Evolutionary conservation across 805 yeast species (phyloP), one percentile per base, ranked within the genome.

Genomic region (Cyberlindnera mrakii): DNA sequence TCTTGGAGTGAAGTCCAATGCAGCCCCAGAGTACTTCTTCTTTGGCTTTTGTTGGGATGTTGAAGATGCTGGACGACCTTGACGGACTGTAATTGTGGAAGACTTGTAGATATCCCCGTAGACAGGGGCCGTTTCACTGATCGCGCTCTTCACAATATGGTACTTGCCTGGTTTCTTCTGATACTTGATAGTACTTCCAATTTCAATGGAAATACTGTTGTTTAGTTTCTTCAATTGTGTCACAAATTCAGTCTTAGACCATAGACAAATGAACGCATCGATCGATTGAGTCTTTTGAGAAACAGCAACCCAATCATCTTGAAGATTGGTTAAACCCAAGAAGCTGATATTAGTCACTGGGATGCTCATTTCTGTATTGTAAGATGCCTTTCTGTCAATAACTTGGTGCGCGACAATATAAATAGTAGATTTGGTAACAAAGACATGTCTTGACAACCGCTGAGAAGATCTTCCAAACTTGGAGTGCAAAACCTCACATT

Each of bases 381-480:
- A 79, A 5, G 70, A 59, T 32, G 78, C 67, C 42, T 81, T 78
- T 40, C 75, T 70, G 35, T 86, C 85, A 37, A 82, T 72, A 47
- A 87, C 71, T 9, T 72, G 75, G 58, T 89, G 95, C 1, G 84
- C 84, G 46, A 93, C 68, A 27, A 93, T 73, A 58, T 81, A 82
- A 17, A 93, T 71, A 10, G 70, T 68, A 10, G 72, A 60, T 20
- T 67, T 68, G 0, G 96, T 85, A 47, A 93, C 65, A 35, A 93
- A 67, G 49, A 88, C 78, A 5, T 83, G 75, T 48, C 93, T 76
- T 35, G 84, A 81, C 42, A 86, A 59, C 47, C 96, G 72, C 50
- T 77, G 80, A 6, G 96, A 83, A 0, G 98, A 89, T 52, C 98
- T 74, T 46, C 99, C 99, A 63, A 93, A 88, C 56, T 93, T 91